Evolutionary conservation across 2,329 filamentous ascomycete species (phyloP).

Genomic region (Fusarium armeniacum): DNA sequence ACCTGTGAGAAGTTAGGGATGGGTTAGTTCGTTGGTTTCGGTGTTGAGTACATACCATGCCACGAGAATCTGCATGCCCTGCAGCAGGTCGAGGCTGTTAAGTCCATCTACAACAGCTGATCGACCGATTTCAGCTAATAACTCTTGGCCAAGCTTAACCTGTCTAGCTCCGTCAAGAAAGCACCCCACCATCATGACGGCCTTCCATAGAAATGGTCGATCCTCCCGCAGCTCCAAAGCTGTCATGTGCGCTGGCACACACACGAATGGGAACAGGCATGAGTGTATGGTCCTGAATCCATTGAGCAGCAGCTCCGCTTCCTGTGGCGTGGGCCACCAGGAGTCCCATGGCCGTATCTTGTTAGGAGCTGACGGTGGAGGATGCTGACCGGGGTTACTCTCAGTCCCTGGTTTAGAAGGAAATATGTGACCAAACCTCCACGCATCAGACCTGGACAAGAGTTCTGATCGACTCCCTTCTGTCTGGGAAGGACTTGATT

Average conservation of each 20-base stretch:
- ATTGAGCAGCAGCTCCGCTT: slow-evolving; percentile 58
- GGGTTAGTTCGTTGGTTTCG: background rate
- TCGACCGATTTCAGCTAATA: slow-evolving; percentile 60
- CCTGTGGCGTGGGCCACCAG: slow-evolving; percentile 59
- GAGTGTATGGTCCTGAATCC: slow-evolving; percentile 55
- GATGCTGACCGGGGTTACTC: slow-evolving; percentile 15
- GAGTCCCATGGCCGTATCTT: slow-evolving; percentile 48
- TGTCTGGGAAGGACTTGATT: slow-evolving; percentile 25
- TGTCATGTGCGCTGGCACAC: slow-evolving; percentile 56
- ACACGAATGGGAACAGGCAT: slow-evolving; percentile 62
- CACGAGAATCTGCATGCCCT: slow-evolving; percentile 61
- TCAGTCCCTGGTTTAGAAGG: slow-evolving; percentile 42
- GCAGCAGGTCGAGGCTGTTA: slow-evolving; percentile 63
- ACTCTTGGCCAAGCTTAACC: slow-evolving; percentile 58
- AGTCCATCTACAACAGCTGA: slow-evolving; percentile 59
- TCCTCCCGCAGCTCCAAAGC: slow-evolving; percentile 56
- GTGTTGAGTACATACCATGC: slow-evolving; percentile 58
- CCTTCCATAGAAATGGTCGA: slow-evolving; percentile 65
- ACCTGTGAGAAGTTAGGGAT: slow-evolving; percentile 54
- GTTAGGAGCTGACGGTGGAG: slow-evolving; percentile 28
- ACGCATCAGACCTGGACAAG: slow-evolving; percentile 29
- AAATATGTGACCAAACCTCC: slow-evolving; percentile 56
- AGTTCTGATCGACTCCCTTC: slow-evolving; percentile 18
- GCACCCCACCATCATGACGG: slow-evolving; percentile 61
- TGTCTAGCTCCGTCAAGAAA: slow-evolving; percentile 62